Base-by-base conservation (phyloP, 2,329 filamentous ascomycete genomes). In the Cladosporium velox region DNA sequence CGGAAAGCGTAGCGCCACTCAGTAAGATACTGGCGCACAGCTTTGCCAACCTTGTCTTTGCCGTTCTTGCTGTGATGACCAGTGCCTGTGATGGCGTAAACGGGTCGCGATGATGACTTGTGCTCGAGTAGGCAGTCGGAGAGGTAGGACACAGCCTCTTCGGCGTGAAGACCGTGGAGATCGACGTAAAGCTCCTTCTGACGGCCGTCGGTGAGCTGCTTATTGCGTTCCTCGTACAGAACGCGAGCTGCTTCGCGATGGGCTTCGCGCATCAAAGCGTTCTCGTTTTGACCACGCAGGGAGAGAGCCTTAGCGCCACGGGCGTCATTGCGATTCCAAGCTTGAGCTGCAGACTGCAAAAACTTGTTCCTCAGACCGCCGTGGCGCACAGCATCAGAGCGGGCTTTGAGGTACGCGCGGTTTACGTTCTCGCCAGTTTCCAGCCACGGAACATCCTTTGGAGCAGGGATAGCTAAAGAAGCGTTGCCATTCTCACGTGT, bases 61-160 rank as follows among this genome's bases (percentile, higher is more conserved):
- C 95, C 94, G 76, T 97, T 97, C 83, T 98, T 98, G 77, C 92
- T 96, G 80, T 99, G 95, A 75, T 98, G 93, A 3, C 94, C 95
- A 0, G 94, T 98, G 54, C 95, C 95, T 1, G 93, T 97, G 77
- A 99, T 98, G 71, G 93, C 93, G 77, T 98, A 99, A 51, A 99
- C 86, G 2, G 94, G 91, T 26, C 88, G 86, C 5, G 83, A 79
- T 41, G 85, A 85, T 71, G 91, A 88, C 70, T 87, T 86, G 74
- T 97, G 95, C 74, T 96, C 92, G 68, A 93, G 83, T 26, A 99
- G 87, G 47, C 96, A 91, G 69, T 90, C 90, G 78, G 95, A 92
- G 4, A 99, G 86, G 73, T 98, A 98, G 70, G 95, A 91, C 49
- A 98, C 92, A 4, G 94, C 95, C 82, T 99, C 95, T 75, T 98